A percentile compares a stretch with the other conserved stretches of the same genome.
phyloP scores from a whole-genome alignment of 805 yeast genomes.

The Cyberlindnera euphorbiiphila region DNA sequence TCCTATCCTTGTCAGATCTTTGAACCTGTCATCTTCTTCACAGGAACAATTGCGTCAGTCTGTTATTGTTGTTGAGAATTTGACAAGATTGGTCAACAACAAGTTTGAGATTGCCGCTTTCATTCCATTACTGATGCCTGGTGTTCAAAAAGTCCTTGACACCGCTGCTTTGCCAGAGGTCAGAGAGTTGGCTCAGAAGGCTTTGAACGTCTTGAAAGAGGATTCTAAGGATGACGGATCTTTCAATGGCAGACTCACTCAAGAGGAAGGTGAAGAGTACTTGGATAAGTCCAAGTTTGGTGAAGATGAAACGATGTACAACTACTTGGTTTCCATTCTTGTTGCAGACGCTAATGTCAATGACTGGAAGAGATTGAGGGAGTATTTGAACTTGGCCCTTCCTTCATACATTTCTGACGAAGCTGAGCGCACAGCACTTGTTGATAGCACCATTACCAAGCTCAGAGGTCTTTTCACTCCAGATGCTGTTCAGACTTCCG shows the following conservation, averaged over 20 bases:
- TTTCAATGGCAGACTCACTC: conserved; percentile 69
- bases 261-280: conserved; percentile 48
- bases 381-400: conserved; percentile 44
- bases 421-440: conserved; percentile 36
- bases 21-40: conserved; percentile 76
- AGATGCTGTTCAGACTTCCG: conserved; percentile 51
- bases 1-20: conserved; percentile 87
- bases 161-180: conserved; percentile 96
- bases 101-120: conserved; percentile 85
- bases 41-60: conserved; percentile 97
- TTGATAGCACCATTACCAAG: conserved; percentile 42
- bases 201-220: conserved; percentile 72
- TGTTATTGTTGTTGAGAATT: conserved; percentile 90
- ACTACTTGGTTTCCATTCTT: conserved; percentile 51
- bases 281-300: conserved; percentile 30
- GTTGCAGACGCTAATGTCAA: conserved; percentile 68
- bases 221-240: conserved; percentile 74
- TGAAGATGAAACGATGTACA: conserved; percentile 36
- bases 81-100: conserved; percentile 92
- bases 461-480: conserved; percentile 53
- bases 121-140: conserved; percentile 87
- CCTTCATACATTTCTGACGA: conserved; percentile 34
- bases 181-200: conserved; percentile 87
- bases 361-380: conserved; percentile 61
- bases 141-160: conserved; percentile 79